phyloP scores from a whole-genome alignment of 768 basidiomycete species.

The Auriscalpium microsporum region DNA sequence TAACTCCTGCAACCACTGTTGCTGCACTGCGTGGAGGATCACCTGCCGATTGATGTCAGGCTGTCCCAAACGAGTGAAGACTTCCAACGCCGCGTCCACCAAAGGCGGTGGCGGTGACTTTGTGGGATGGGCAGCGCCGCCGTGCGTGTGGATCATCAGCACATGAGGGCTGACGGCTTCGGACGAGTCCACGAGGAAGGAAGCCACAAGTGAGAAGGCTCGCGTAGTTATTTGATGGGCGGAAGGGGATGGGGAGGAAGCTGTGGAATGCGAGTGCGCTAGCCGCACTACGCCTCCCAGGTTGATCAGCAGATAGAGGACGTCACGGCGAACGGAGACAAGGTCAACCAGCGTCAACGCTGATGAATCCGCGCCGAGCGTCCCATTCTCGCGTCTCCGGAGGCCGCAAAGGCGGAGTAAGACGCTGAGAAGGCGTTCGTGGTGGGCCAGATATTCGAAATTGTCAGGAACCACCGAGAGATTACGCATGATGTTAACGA shows the following conservation, averaged over 20 bases:
- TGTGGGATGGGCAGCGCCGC: constrained; percentile 21
- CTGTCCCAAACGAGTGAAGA: constrained; percentile 71
- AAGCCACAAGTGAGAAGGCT: constrained; percentile 59
- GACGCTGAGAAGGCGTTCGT: constrained; percentile 55
- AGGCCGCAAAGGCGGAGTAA: constrained; percentile 57
- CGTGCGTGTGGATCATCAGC: constrained; percentile 45
- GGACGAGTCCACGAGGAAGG: constrained; percentile 63
- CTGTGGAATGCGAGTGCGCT: constrained; percentile 28
- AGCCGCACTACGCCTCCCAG: constrained; percentile 48
- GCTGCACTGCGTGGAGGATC: constrained; percentile 53
- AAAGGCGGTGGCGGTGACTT: constrained; percentile 47
- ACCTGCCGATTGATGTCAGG: constrained; percentile 72
- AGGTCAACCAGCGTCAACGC: constrained; percentile 65
- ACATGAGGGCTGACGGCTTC: constrained; percentile 59
- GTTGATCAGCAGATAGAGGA: constrained; percentile 58
- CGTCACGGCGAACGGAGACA: constrained; percentile 68
- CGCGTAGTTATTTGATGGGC: constrained; percentile 41
- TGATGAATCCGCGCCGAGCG: constrained; percentile 37
- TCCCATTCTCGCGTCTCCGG: constrained; percentile 17
- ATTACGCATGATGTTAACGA: constrained; percentile 81
- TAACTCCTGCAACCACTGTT: constrained; percentile 47
- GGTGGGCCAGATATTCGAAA: constrained; percentile 50
- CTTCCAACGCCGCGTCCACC: constrained; percentile 74
- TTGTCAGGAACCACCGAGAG: constrained; percentile 73
- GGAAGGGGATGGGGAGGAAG: constrained; percentile 29